phyloP scores from a whole-genome alignment of 345 rosid genomes.

The Gossypium ekmanianum region DNA sequence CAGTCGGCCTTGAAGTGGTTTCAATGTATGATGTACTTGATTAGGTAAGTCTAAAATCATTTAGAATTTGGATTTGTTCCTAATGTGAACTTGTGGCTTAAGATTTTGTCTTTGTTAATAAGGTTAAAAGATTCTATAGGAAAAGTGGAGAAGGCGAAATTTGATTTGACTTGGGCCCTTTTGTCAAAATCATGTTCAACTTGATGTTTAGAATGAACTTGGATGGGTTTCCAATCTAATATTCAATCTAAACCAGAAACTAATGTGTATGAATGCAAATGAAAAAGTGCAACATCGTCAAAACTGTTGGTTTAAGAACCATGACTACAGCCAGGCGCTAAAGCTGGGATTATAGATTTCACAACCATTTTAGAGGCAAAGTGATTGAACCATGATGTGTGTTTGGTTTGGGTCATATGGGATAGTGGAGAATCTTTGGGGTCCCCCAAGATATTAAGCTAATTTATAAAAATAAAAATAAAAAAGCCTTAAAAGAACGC shows the following conservation, averaged over 20 bases:
- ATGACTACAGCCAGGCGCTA: not conserved
- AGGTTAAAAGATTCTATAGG: too few relatives aligned
- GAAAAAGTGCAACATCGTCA: not conserved
- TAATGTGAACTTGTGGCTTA: not conserved
- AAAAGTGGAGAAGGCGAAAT: not conserved
- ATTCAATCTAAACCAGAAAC: not conserved
- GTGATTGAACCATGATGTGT: not conserved
- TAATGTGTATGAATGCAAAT: not conserved
- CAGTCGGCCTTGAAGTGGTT: too few relatives aligned
- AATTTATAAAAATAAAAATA: not conserved
- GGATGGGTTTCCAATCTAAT: not conserved
- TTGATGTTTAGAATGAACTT: not conserved
- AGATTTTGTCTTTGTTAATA: too few relatives aligned
- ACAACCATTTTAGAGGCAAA: not conserved
- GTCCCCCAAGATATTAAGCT: not conserved
- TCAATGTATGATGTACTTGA: not conserved
- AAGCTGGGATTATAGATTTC: not conserved
- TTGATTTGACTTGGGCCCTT: not conserved
- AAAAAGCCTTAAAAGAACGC: not conserved
- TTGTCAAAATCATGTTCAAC: not conserved
- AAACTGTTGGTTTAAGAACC: not conserved
- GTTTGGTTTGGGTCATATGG: not conserved
- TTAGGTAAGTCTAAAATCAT: not conserved
- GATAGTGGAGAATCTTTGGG: not conserved
- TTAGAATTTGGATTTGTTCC: not conserved